Percentiles rank a stretch among this genome's conserved stretches.
phyloP scores from a whole-genome alignment of 257 asterid species.

The Haberlea rhodopensis region DNA sequence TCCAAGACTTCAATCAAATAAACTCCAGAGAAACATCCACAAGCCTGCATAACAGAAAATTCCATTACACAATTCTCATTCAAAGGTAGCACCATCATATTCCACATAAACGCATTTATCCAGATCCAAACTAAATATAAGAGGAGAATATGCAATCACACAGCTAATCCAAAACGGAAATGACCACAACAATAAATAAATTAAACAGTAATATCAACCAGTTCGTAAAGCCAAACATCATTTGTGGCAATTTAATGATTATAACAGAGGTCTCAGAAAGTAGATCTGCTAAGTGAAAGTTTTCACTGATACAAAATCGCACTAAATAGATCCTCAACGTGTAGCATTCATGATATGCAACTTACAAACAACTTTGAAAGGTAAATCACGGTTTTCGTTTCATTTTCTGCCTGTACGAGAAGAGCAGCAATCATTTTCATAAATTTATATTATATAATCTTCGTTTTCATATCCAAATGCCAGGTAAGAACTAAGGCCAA shows the following conservation, averaged over 20 bases:
- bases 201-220: background rate
- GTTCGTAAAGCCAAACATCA: background rate
- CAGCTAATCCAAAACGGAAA: background rate
- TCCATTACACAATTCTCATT: background rate
- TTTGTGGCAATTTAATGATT: background rate
- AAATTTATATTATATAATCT: background rate
- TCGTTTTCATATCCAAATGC: slow-evolving; percentile 5
- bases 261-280: background rate
- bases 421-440: slow-evolving; percentile 1
- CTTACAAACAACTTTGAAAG: background rate
- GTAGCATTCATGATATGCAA: background rate
- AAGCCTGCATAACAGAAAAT: slow-evolving; percentile 25
- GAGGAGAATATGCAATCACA: slow-evolving; percentile 4
- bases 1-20: slow-evolving; percentile 21
- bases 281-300: background rate
- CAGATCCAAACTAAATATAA: slow-evolving; percentile 3
- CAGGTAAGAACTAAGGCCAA: slow-evolving; percentile 1
- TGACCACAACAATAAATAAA: background rate
- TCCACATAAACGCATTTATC: background rate
- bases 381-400: background rate
- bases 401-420: background rate
- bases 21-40: slow-evolving; percentile 18
- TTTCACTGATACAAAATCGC: background rate
- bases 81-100: slow-evolving; percentile 6
- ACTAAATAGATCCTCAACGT: background rate